These are phyloP conservation scores for Phytophthora multivora DNA, from an alignment of 352 stramenopile species.

Conservation along the genomic window DNA sequence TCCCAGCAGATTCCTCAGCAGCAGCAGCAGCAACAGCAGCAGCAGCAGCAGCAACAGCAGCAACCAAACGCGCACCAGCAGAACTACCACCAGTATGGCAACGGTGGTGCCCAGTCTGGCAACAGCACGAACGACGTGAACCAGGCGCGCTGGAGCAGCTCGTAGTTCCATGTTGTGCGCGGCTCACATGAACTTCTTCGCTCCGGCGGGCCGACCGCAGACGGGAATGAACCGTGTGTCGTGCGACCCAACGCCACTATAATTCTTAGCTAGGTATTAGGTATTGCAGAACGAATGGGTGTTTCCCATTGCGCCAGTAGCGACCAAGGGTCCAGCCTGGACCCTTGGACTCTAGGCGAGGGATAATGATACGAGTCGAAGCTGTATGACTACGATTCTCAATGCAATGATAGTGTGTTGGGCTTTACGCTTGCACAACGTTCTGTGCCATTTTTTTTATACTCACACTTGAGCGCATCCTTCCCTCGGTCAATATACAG, in stretches of 20 bases:
- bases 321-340: conserved; percentile 26
- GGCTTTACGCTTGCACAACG: too few species aligned
- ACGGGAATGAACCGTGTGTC: conserved; percentile 46
- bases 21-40: conserved; percentile 57
- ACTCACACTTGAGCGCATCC: too few species aligned
- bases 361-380: conserved; percentile 33
- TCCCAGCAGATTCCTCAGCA: conserved; percentile 54
- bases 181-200: conserved; percentile 21
- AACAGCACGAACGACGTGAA: conserved; percentile 57
- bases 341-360: too few species aligned
- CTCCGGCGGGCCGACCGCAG: conserved; percentile 14
- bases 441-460: too few species aligned
- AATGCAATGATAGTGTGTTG: too few species aligned
- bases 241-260: conserved; percentile 24
- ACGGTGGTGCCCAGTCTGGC: conserved; percentile 49
- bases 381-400: conserved; percentile 31
- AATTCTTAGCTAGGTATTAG: conserved; percentile 36
- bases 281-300: conserved; percentile 28
- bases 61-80: conserved; percentile 72
- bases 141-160: conserved; percentile 77
- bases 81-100: conserved; percentile 81
- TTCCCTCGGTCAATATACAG: too few species aligned
- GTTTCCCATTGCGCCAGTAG: conserved; percentile 24
- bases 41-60: conserved; percentile 74
- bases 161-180: conserved; percentile 41